Evolutionary conservation across 2,329 filamentous ascomycete genomes (phyloP).

Genomic region (Xylariales sp.): DNA sequence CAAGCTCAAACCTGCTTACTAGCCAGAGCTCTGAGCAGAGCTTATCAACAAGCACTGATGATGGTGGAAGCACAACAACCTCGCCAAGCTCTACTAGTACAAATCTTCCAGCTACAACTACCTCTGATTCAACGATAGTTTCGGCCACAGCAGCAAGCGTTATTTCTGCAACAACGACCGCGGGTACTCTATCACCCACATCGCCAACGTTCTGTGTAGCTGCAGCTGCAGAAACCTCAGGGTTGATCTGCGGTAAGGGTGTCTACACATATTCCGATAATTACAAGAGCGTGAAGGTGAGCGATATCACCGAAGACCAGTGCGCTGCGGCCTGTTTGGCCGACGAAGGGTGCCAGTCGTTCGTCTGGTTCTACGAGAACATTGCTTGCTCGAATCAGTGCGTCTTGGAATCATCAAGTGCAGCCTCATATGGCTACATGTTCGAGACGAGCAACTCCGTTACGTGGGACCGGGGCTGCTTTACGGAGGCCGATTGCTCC

Average conservation of each 20-base stretch:
- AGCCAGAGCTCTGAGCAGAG: no score
- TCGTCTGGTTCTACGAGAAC: not conserved
- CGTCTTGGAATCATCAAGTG: not conserved
- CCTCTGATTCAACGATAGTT: no score
- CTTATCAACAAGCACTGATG: no score
- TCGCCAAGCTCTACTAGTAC: not conserved
- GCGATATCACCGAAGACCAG: not conserved
- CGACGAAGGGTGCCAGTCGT: not conserved
- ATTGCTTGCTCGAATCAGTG: not conserved
- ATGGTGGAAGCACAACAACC: no score
- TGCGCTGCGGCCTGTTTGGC: not conserved
- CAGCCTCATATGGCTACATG: not conserved
- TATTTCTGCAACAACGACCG: no score
- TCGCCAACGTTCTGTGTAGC: not conserved
- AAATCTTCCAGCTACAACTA: not conserved
- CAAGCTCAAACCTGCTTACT: not conserved
- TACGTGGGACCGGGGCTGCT: slow-evolving; percentile 1
- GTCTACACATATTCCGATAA: not conserved
- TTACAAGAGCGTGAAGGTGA: not conserved
- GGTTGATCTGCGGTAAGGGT: not conserved
- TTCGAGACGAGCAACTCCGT: not conserved
- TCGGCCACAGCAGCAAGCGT: no score
- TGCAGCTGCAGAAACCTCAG: not conserved
- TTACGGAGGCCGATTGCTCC: not conserved
- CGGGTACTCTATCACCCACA: not conserved